A percentile compares a stretch with the other conserved stretches of the same genome.
phyloP scores from a whole-genome alignment of 2,329 filamentous ascomycete species.

The Colletotrichum cordylinicola region DNA sequence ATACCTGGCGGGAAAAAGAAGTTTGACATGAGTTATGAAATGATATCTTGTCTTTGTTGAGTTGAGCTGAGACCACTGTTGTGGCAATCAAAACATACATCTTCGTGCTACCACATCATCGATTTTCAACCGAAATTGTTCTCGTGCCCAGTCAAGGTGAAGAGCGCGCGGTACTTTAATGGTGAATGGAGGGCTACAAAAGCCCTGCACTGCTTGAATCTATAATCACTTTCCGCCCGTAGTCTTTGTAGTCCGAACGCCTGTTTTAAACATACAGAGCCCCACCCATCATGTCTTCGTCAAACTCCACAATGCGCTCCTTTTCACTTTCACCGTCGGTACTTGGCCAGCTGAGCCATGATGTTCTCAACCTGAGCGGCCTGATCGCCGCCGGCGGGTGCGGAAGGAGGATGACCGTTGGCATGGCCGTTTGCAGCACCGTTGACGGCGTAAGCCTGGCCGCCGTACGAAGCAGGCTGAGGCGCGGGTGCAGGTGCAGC shows the following conservation, averaged over 20 bases:
- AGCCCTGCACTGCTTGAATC: neutral
- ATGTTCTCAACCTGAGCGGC: slow-evolving; percentile 72
- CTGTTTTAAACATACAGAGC: slow-evolving; percentile 1
- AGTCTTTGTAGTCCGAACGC: slow-evolving; percentile 1
- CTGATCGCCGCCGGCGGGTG: slow-evolving; percentile 32
- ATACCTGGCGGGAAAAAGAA: neutral
- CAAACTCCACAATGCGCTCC: neutral
- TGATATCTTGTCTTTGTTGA: neutral
- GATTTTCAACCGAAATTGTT: neutral
- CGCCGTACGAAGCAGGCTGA: slow-evolving; percentile 33
- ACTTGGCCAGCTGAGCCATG: slow-evolving; percentile 74
- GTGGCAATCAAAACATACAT: neutral
- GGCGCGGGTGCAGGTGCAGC: slow-evolving; percentile 25
- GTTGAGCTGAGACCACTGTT: neutral
- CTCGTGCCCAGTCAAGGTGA: neutral
- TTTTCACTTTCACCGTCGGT: slow-evolving; percentile 52
- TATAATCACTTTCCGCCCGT: neutral
- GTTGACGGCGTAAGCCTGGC: slow-evolving; percentile 9
- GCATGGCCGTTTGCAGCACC: slow-evolving; percentile 25
- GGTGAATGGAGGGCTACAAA: neutral
- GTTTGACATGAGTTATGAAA: neutral
- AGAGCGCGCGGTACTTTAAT: neutral
- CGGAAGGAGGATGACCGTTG: slow-evolving; percentile 24
- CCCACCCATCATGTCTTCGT: slow-evolving; percentile 16
- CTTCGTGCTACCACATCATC: neutral